These are phyloP conservation scores for Castanopsis chinensis DNA, from an alignment of 306 rosid genomes.

Conservation along the genomic window DNA sequence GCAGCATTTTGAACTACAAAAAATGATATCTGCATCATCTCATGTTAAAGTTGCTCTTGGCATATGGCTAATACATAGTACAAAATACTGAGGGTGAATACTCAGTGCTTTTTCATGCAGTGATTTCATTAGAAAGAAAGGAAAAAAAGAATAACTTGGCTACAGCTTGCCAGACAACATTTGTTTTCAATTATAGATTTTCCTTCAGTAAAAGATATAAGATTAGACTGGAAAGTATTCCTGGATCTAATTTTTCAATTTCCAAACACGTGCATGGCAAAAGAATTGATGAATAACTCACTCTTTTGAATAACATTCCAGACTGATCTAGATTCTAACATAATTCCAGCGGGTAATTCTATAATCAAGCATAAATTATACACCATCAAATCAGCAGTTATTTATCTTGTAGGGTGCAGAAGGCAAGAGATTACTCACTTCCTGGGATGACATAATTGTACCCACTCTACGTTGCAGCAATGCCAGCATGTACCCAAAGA, in stretches of 20 bases:
- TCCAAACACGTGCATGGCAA: background rate
- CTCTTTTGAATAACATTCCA: background rate
- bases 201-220: background rate
- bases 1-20: slow-evolving; percentile 7
- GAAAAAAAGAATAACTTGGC: background rate
- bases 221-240: background rate
- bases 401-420: slow-evolving; percentile 8
- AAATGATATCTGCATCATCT: background rate
- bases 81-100: background rate
- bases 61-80: background rate
- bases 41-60: slow-evolving; percentile 2
- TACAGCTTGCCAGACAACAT: background rate
- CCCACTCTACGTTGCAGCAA: slow-evolving; percentile 76
- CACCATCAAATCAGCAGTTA: background rate
- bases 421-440: slow-evolving; percentile 41
- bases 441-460: slow-evolving; percentile 60
- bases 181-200: slow-evolving; percentile 5
- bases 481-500: slow-evolving; percentile 91
- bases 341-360: background rate
- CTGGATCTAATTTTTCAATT: slow-evolving; percentile 2
- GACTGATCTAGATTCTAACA: background rate
- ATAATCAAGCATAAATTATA: background rate
- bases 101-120: background rate
- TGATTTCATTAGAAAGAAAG: background rate
- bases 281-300: background rate